Conservation (phyloP, 345 rosid genomes). For the Ceriops zippeliana region DNA sequence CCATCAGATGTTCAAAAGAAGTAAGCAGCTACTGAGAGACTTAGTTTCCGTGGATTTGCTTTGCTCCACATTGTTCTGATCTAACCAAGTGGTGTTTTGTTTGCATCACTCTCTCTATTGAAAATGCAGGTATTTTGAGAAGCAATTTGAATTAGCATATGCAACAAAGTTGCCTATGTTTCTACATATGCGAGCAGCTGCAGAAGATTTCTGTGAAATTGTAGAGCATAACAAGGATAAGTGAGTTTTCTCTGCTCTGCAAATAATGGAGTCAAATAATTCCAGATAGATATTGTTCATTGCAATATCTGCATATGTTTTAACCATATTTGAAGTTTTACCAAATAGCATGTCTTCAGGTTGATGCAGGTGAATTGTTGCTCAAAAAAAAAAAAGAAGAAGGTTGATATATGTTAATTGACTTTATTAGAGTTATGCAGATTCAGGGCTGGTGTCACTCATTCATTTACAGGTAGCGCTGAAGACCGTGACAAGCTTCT, state of each 20-base stretch:
- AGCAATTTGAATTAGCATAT: conserved; percentile 90
- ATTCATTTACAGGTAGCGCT: conserved; percentile 86
- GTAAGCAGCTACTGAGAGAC: conserved; percentile 39
- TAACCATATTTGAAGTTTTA: background rate
- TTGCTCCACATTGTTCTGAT: conserved; percentile 4
- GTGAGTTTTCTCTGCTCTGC: conserved; percentile 31
- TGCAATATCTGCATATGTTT: background rate
- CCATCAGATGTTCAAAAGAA: conserved; percentile 74
- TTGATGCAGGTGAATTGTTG: conserved; percentile 2
- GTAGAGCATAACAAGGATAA: conserved; percentile 61
- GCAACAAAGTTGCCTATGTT: conserved; percentile 93
- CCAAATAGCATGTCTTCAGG: background rate
- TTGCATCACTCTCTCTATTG: background rate
- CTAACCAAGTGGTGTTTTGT: conserved; percentile 4
- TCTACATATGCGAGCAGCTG: conserved; percentile 96
- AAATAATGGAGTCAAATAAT: background rate
- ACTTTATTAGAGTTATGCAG: conserved; percentile 33
- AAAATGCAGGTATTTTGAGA: conserved; percentile 72
- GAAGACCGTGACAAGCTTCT: conserved; percentile 76
- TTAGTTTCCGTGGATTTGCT: conserved; percentile 4
- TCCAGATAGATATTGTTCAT: background rate
- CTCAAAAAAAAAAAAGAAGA: too few species aligned
- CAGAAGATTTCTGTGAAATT: conserved; percentile 78
- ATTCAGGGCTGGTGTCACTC: conserved; percentile 77
- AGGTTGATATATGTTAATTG: conserved; percentile 2